Percentiles rank a stretch among this genome's conserved stretches.
phyloP scores from a whole-genome alignment of 2,329 filamentous ascomycete species.

The Aureobasidium sp. region DNA sequence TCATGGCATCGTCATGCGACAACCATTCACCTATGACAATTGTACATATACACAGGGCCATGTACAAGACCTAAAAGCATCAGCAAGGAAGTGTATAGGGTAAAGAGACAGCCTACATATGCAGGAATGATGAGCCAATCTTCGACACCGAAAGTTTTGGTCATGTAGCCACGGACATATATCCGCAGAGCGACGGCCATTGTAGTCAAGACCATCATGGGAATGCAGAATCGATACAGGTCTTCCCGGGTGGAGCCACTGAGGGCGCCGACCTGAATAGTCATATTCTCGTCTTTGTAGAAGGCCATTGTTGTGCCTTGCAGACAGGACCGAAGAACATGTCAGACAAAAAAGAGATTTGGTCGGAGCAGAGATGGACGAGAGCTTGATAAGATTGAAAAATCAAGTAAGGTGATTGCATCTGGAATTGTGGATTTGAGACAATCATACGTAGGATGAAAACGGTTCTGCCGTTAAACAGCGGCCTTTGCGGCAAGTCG shows the following conservation, averaged over 20 bases:
- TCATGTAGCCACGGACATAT: conserved; percentile 16
- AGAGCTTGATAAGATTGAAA: background rate
- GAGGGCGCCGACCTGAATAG: background rate
- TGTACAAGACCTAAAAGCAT: background rate
- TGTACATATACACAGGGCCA: background rate
- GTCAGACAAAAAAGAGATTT: background rate
- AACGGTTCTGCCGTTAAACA: background rate
- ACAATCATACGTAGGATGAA: background rate
- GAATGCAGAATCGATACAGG: background rate
- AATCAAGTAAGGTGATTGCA: background rate
- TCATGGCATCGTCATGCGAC: background rate
- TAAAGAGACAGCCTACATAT: background rate
- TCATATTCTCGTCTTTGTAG: background rate
- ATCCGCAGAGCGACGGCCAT: conserved; percentile 10
- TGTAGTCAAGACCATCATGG: conserved; percentile 6
- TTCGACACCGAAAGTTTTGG: conserved; percentile 9
- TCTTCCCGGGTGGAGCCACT: background rate
- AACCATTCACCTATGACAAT: background rate
- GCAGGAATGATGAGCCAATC: conserved; percentile 16
- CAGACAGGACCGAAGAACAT: background rate
- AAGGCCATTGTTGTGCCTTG: background rate
- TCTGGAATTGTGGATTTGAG: background rate
- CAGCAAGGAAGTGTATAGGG: background rate
- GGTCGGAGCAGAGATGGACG: background rate
- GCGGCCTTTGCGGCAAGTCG: background rate